These are phyloP conservation scores for Viridothelium virens DNA, from an alignment of 495 filamentous ascomycete genomes.

Conservation along the genomic window DNA sequence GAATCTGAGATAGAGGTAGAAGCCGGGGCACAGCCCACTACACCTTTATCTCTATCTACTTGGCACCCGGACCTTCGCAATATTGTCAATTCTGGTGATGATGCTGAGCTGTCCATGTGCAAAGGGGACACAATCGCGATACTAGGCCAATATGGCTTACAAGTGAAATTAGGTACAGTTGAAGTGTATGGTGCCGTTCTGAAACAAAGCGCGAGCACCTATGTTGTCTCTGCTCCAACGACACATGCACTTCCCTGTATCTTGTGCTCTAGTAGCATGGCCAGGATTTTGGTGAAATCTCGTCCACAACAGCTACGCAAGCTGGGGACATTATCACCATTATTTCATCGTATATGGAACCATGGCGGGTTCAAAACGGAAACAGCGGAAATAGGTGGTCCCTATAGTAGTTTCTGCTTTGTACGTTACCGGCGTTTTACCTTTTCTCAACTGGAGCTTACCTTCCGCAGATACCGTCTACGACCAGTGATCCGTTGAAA, in stretches of 20 bases:
- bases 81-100: neutral
- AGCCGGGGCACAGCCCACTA: neutral
- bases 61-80: constrained; percentile 9
- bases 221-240: constrained; percentile 63
- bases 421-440: neutral
- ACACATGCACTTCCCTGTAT: constrained; percentile 73
- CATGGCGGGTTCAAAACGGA: neutral
- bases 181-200: constrained; percentile 59
- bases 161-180: constrained; percentile 56
- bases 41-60: neutral
- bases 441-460: too few species aligned
- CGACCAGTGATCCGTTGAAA: neutral
- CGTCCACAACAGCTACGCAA: constrained; percentile 48
- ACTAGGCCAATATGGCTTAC: constrained; percentile 67
- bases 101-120: constrained; percentile 12
- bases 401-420: neutral
- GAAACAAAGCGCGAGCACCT: constrained; percentile 41
- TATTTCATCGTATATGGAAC: constrained; percentile 68
- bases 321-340: constrained; percentile 55
- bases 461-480: neutral
- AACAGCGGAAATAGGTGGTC: neutral
- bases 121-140: constrained; percentile 52
- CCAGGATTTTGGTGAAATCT: constrained; percentile 49
- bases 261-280: constrained; percentile 43
- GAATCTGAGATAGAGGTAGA: constrained; percentile 6